Evolutionary conservation across 2,329 filamentous ascomycete species (phyloP).

Genomic region (Fusarium irregulare): DNA sequence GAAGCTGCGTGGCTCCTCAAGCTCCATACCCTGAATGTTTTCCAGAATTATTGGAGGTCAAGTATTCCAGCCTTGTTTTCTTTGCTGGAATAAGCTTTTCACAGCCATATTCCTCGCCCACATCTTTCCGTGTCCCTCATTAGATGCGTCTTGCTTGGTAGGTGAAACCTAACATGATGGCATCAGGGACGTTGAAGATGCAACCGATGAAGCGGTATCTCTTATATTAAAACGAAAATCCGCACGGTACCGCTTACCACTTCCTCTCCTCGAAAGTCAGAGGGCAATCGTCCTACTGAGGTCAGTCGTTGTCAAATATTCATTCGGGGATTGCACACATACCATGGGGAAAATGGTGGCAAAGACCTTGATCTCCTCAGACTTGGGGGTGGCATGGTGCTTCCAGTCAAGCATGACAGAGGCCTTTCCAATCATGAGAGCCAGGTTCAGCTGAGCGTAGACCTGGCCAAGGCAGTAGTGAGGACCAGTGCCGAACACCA

Average conservation of each 20-base stretch:
- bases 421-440: constrained; percentile 90
- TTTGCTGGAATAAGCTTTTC: not conserved
- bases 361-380: constrained; percentile 98
- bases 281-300: constrained; percentile 79
- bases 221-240: constrained; percentile 15
- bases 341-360: constrained; percentile 98
- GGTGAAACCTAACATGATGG: not conserved
- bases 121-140: constrained; percentile 13
- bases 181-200: constrained; percentile 7
- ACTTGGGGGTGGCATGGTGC: constrained; percentile 83
- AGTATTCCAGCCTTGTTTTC: not conserved
- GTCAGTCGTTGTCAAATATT: constrained; percentile 41
- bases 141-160: not conserved
- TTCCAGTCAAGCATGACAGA: constrained; percentile 89
- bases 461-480: constrained; percentile 97
- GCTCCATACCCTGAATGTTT: not conserved
- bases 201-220: constrained; percentile 9
- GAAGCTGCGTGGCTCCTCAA: constrained; percentile 5
- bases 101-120: constrained; percentile 13
- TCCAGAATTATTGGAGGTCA: not conserved
- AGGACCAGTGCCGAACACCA: constrained; percentile 94
- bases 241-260: constrained; percentile 51
- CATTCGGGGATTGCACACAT: constrained; percentile 51
- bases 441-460: constrained; percentile 90
- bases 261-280: constrained; percentile 74